These are phyloP conservation scores for Apiospora malaysiana DNA, from an alignment of 2,329 filamentous ascomycete species.

Conservation along the genomic window DNA sequence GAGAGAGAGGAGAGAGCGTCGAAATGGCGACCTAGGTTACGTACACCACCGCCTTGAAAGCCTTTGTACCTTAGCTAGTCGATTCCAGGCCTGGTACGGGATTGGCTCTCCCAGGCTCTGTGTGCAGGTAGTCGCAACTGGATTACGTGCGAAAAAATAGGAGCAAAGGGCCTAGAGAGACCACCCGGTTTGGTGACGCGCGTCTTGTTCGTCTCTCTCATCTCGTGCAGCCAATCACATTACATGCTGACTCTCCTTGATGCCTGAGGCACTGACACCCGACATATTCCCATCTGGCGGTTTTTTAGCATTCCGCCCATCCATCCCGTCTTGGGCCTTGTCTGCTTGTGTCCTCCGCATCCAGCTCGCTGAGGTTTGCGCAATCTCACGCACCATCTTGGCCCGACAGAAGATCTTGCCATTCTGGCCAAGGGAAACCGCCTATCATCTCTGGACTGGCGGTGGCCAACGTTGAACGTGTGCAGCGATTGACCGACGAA, in stretches of 20 bases:
- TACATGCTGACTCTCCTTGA: conserved; percentile 5
- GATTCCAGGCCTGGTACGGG: conserved; percentile 7
- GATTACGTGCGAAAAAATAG: conserved; percentile 19
- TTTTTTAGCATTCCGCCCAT: neutral
- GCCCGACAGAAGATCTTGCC: conserved; percentile 4
- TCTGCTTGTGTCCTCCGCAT: conserved; percentile 3
- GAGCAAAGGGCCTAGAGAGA: conserved; percentile 18
- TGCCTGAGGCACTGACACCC: neutral
- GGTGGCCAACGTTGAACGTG: conserved; percentile 4
- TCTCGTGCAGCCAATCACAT: conserved; percentile 1
- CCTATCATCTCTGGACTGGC: conserved; percentile 10
- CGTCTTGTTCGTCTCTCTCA: conserved; percentile 14
- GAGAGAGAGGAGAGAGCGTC: conserved; percentile 1
- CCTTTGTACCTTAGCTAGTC: conserved; percentile 9
- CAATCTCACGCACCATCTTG: conserved; percentile 19
- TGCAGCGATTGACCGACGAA: conserved; percentile 8
- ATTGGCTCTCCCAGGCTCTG: conserved; percentile 15
- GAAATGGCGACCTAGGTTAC: conserved; percentile 20
- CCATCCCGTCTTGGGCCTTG: conserved; percentile 9
- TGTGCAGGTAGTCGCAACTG: conserved; percentile 8
- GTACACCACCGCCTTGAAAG: conserved; percentile 18
- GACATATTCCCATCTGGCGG: neutral
- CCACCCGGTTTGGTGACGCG: conserved; percentile 13
- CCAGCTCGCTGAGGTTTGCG: conserved; percentile 15
- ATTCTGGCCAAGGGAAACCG: neutral